These are phyloP conservation scores for Fusarium algeriense DNA, from an alignment of 2,329 filamentous ascomycete species.

Conservation along the genomic window DNA sequence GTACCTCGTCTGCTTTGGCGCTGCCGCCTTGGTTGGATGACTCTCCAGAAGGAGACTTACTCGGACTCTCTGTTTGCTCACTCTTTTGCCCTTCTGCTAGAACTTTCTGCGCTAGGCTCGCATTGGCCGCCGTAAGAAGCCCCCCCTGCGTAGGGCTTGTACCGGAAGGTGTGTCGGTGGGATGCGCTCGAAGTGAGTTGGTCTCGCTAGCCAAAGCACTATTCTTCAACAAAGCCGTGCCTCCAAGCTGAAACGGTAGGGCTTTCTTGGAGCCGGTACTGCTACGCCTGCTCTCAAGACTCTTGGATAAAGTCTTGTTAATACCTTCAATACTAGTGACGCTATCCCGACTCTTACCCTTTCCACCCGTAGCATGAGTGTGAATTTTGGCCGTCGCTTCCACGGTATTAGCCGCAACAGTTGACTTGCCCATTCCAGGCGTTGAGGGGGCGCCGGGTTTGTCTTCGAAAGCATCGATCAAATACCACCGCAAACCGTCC, in stretches of 20 bases:
- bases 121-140: constrained; percentile 41
- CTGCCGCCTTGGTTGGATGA: constrained; percentile 39
- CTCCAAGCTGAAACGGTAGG: constrained; percentile 63
- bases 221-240: constrained; percentile 60
- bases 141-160: constrained; percentile 57
- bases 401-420: constrained; percentile 87
- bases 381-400: constrained; percentile 84
- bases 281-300: constrained; percentile 89
- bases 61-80: constrained; percentile 32
- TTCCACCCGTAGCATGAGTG: constrained; percentile 60
- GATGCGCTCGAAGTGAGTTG: constrained; percentile 66
- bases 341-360: constrained; percentile 60
- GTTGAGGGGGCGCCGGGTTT: constrained; percentile 93
- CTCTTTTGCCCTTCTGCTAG: constrained; percentile 30
- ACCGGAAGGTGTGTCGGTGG: constrained; percentile 57
- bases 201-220: constrained; percentile 69
- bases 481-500: constrained; percentile 94
- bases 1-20: constrained; percentile 63
- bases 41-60: constrained; percentile 47
- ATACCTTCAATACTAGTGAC: constrained; percentile 76
- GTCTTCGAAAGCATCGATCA: constrained; percentile 93
- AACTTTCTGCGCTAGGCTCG: constrained; percentile 32
- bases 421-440: constrained; percentile 90
- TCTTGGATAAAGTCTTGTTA: constrained; percentile 84
- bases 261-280: constrained; percentile 88